These are phyloP conservation scores for Trametes pubescens DNA, from an alignment of 1,284 basidiomycete genomes.

Conservation along the genomic window DNA sequence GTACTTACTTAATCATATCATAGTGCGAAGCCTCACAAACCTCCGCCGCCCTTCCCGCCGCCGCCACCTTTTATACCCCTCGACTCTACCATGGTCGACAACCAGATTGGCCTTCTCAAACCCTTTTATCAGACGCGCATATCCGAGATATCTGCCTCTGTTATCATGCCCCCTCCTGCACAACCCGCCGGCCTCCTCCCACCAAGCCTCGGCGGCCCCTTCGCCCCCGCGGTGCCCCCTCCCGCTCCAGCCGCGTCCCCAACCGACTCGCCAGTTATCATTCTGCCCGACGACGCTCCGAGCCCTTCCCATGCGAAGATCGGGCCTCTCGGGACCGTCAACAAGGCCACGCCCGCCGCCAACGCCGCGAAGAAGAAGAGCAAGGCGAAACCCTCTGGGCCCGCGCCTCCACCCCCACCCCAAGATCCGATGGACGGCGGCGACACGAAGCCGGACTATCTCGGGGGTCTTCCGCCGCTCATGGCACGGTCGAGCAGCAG, in stretches of 20 bases:
- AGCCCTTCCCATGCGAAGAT: conserved; percentile 67
- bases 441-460: conserved; percentile 8
- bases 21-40: conserved; percentile 74
- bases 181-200: conserved; percentile 22
- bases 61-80: conserved; percentile 85
- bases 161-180: conserved; percentile 15
- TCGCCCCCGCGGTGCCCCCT: background rate
- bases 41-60: conserved; percentile 85
- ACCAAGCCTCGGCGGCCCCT: conserved; percentile 10
- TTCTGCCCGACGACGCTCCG: conserved; percentile 70
- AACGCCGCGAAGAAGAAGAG: conserved; percentile 49
- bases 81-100: conserved; percentile 66
- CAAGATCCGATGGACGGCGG: conserved; percentile 9
- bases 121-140: conserved; percentile 77
- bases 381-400: conserved; percentile 41
- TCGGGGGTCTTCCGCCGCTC: conserved; percentile 20
- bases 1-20: conserved; percentile 14
- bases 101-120: conserved; percentile 88
- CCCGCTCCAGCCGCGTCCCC: conserved; percentile 5
- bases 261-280: conserved; percentile 40
- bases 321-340: conserved; percentile 78
- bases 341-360: conserved; percentile 45
- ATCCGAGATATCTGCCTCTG: conserved; percentile 46
- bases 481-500: conserved; percentile 30
- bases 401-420: conserved; percentile 21